A percentile compares a stretch with the other conserved stretches of the same genome.
These are phyloP conservation scores for Psilocybe cyanescens DNA, from an alignment of 768 basidiomycete species.

Conservation along the genomic window DNA sequence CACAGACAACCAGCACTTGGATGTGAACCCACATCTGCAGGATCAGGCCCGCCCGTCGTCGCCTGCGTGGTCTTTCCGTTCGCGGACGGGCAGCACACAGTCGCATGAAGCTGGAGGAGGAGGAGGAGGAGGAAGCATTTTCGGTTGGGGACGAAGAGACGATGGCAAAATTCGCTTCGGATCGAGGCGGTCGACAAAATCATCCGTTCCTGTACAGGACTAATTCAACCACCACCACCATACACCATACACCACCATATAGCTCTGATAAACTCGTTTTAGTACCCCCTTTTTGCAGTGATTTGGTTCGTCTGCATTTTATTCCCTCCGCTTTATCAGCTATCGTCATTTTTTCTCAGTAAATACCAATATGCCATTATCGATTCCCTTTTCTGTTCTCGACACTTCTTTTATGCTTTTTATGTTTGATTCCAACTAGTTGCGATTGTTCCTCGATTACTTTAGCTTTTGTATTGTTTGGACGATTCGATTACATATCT, in stretches of 20 bases:
- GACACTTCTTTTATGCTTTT: slow-evolving; percentile 6
- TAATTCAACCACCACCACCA: slow-evolving; percentile 11
- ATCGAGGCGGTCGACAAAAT: slow-evolving; percentile 60
- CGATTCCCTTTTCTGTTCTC: slow-evolving; percentile 8
- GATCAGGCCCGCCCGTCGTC: slow-evolving; percentile 67
- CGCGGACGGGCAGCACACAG: slow-evolving; percentile 72
- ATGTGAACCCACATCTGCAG: slow-evolving; percentile 50
- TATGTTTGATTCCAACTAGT: slow-evolving; percentile 14
- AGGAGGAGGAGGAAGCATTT: slow-evolving; percentile 51
- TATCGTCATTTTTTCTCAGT: slow-evolving; percentile 2
- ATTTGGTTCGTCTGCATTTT: slow-evolving; percentile 7
- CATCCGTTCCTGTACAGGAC: slow-evolving; percentile 35
- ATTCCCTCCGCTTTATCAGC: background rate
- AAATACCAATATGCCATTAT: slow-evolving; percentile 3
- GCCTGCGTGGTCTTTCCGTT: slow-evolving; percentile 87
- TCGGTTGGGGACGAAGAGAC: slow-evolving; percentile 68
- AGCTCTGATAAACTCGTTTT: slow-evolving; percentile 12
- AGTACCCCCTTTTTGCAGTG: slow-evolving; percentile 10
- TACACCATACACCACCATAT: background rate
- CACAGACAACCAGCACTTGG: slow-evolving; percentile 51
- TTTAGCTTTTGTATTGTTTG: slow-evolving; percentile 3
- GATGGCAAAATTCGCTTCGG: slow-evolving; percentile 77
- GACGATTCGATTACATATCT: slow-evolving; percentile 25
- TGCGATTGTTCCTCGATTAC: slow-evolving; percentile 18
- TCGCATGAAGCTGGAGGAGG: slow-evolving; percentile 61